Conservation (phyloP, 2,329 filamentous ascomycete species). For the Aspergillus fijiensis region DNA sequence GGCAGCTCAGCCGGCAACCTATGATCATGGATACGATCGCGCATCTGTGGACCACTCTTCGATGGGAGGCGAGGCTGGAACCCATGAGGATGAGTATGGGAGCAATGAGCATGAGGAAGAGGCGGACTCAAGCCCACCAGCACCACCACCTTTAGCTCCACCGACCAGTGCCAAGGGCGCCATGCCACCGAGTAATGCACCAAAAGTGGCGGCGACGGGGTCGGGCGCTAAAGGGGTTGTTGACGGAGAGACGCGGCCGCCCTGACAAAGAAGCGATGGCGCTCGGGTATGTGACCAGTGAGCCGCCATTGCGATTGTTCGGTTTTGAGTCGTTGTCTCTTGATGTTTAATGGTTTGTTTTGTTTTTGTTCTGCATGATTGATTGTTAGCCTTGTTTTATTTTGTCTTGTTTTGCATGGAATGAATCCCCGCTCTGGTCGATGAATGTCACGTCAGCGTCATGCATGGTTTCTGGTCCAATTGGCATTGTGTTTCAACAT, state of each 20-base stretch:
- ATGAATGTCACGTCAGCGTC: constrained; percentile 11
- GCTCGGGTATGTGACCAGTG: constrained; percentile 2
- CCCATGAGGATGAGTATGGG: constrained; percentile 51
- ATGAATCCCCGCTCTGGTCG: constrained; percentile 11
- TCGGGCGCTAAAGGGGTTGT: constrained; percentile 24
- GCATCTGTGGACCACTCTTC: constrained; percentile 42
- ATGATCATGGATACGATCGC: constrained; percentile 44
- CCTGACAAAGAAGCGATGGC: constrained; percentile 25
- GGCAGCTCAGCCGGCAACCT: constrained; percentile 32
- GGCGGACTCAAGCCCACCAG: constrained; percentile 39
- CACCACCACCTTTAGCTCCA: constrained; percentile 38
- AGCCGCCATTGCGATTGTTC: constrained; percentile 1
- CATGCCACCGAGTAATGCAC: constrained; percentile 62
- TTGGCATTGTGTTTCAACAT: constrained; percentile 17
- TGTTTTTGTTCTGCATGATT: constrained; percentile 9
- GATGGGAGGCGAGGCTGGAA: constrained; percentile 37
- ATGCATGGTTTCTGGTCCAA: constrained; percentile 5
- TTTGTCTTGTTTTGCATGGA: constrained; percentile 11
- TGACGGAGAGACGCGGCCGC: constrained; percentile 33
- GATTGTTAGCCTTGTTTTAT: constrained; percentile 9
- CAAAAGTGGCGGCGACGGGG: constrained; percentile 19
- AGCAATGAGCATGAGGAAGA: constrained; percentile 54
- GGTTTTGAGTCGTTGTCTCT: constrained; percentile 5
- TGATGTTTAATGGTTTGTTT: constrained; percentile 7
- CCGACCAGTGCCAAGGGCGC: constrained; percentile 66